Evolutionary conservation across 2,329 filamentous ascomycete species (phyloP), one percentile per base, ranked within the genome.

Genomic region (Bretziella fagacearum): DNA sequence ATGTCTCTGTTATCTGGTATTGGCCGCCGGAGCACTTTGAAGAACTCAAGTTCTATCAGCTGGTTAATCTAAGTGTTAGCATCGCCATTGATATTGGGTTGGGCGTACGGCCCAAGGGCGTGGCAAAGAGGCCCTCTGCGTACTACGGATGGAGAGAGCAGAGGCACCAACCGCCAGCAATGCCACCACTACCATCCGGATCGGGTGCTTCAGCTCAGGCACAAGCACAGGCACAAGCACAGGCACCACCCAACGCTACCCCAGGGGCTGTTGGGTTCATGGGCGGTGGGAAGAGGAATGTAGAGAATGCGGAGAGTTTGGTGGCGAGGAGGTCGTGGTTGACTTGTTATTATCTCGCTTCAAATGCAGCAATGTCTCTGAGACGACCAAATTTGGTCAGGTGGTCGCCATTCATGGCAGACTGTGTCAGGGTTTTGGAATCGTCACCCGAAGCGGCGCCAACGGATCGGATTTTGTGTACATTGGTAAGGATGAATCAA

Each of bases 41-140:
- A 56, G 81, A 91, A 62, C 74, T 89, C 56, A 91, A 91, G 58
- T 93, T 91, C 59, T 93, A 91, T 63, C 83, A 89, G 63, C 71
- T 91, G 53, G 77, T 85, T 39, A 84, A 93, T 59, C 76, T 84
- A 57, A 81, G 82, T 2, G 79, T 79, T 41, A 73, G 84, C 54
- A 84, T 93, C 78, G 81, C 80, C 22, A 77, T 93, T 47, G 85
- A 93, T 55, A 71, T 93, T 27, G 85, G 85, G 0, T 71, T 93
- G 5, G 82, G 79, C 13, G 72, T 74, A 52, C 66, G 47, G 68
- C 36, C 37, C n/a, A 44, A 40, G 46, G 32, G 18, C n/a, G 22
- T 17, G 10, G 26, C 13, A 11, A 27, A 36, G 5, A 44, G 32
- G 10, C 15, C 25, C 22, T 23, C 26, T 17, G 25, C 29, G 25